Conservation (phyloP, 495 filamentous ascomycete genomes). For the Trichoderma reesei region DNA sequence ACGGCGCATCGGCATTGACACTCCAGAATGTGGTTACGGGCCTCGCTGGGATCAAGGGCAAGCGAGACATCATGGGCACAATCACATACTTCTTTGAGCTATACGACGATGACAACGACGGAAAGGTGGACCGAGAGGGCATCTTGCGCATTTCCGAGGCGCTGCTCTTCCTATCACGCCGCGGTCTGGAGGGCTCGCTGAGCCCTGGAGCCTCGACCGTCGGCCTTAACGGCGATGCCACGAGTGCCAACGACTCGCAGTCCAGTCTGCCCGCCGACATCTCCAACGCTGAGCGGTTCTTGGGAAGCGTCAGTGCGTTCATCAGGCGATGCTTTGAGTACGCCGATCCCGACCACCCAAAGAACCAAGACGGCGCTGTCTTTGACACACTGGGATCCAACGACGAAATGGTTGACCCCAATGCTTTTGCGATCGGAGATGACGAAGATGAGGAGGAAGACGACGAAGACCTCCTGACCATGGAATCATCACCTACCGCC, state of each 20-base stretch:
- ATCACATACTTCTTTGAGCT: constrained; percentile 97
- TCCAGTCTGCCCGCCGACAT: constrained; percentile 29
- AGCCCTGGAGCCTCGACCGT: constrained; percentile 38
- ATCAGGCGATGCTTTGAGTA: constrained; percentile 97
- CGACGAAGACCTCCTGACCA: constrained; percentile 60
- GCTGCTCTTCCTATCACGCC: constrained; percentile 78
- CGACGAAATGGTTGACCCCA: constrained; percentile 23
- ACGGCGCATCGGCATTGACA: constrained; percentile 62
- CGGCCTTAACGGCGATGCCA: constrained; percentile 26
- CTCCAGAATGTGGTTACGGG: constrained; percentile 88
- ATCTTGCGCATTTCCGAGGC: constrained; percentile 93
- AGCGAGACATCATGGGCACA: constrained; percentile 88
- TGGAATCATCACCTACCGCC: constrained; percentile 33
- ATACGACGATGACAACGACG: constrained; percentile 87
- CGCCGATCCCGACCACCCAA: constrained; percentile 80
- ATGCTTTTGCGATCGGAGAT: constrained; percentile 70
- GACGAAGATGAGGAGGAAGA: constrained; percentile 51
- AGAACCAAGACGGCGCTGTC: constrained; percentile 35
- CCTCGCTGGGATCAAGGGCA: constrained; percentile 81
- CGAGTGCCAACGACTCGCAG: constrained; percentile 17
- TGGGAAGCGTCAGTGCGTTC: constrained; percentile 87
- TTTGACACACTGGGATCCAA: constrained; percentile 14
- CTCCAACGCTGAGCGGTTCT: constrained; percentile 63
- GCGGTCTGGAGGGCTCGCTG: constrained; percentile 68
- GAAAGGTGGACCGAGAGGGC: constrained; percentile 91